Evolutionary conservation across 345 rosid genomes (phyloP).

Genomic region (Bruguiera parviflora): DNA sequence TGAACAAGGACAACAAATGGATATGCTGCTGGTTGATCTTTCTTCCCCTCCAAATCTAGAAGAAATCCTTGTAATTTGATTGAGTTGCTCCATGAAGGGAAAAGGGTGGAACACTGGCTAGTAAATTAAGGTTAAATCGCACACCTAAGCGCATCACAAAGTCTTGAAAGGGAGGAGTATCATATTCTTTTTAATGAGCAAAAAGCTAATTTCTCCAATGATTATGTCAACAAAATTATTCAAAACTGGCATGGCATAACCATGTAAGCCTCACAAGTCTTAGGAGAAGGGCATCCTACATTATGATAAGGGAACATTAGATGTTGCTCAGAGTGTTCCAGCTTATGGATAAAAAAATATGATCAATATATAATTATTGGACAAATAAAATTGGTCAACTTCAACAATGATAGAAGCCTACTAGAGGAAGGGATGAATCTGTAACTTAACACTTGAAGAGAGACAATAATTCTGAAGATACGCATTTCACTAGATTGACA

Average conservation of each 20-base stretch:
- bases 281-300: background rate
- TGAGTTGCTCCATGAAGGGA: too few species aligned
- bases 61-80: background rate
- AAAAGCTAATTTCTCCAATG: too few species aligned
- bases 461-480: background rate
- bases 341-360: too few species aligned
- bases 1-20: background rate
- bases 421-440: background rate
- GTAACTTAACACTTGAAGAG: background rate
- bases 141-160: background rate
- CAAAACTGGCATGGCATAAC: background rate
- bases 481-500: background rate
- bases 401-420: too few species aligned
- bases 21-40: background rate
- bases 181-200: background rate
- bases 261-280: background rate
- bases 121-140: too few species aligned
- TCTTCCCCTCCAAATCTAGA: too few species aligned
- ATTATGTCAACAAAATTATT: background rate
- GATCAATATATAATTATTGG: too few species aligned
- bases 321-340: too few species aligned
- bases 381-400: too few species aligned
- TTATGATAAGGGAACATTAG: too few species aligned
- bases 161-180: background rate
- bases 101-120: too few species aligned